These are phyloP conservation scores for Omphalea diandra DNA, from an alignment of 441 rosid genomes.

Conservation along the genomic window DNA sequence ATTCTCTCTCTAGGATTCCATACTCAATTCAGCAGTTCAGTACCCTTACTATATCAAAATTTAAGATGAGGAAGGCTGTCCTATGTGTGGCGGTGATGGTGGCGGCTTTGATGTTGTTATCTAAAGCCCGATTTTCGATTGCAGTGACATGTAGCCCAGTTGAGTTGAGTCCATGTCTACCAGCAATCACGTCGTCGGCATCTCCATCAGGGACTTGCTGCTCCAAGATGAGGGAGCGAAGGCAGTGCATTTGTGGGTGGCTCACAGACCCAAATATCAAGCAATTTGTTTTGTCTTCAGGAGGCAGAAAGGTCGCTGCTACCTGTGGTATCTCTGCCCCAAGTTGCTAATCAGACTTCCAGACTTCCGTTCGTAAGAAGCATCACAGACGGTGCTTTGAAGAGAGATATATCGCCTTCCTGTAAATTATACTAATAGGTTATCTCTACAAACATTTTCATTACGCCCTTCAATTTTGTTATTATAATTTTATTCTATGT, in stretches of 20 bases:
- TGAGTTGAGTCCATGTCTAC: neutral
- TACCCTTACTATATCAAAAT: too few species aligned
- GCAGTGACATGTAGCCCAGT: neutral
- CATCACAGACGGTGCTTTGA: too few species aligned
- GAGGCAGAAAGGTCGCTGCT: conserved; percentile 35
- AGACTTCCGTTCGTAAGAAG: too few species aligned
- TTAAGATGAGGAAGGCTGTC: neutral
- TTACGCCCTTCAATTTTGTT: too few species aligned
- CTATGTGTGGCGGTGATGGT: neutral
- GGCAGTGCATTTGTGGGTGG: conserved; percentile 58
- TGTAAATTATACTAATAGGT: too few species aligned
- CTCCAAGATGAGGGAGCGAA: conserved; percentile 47
- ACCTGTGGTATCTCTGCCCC: conserved; percentile 50
- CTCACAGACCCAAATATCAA: conserved; percentile 40
- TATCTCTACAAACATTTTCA: too few species aligned
- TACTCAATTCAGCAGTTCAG: too few species aligned
- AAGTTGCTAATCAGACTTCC: conserved; percentile 43
- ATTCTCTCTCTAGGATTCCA: too few species aligned
- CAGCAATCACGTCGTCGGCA: conserved; percentile 32
- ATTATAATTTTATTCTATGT: too few species aligned
- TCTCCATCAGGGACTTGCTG: conserved; percentile 53
- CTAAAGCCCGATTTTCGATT: neutral
- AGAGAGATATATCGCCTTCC: too few species aligned
- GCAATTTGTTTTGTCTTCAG: conserved; percentile 40
- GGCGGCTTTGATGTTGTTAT: neutral